Base-by-base conservation (phyloP, 2,329 filamentous ascomycete genomes). In the Metarhizium album region DNA sequence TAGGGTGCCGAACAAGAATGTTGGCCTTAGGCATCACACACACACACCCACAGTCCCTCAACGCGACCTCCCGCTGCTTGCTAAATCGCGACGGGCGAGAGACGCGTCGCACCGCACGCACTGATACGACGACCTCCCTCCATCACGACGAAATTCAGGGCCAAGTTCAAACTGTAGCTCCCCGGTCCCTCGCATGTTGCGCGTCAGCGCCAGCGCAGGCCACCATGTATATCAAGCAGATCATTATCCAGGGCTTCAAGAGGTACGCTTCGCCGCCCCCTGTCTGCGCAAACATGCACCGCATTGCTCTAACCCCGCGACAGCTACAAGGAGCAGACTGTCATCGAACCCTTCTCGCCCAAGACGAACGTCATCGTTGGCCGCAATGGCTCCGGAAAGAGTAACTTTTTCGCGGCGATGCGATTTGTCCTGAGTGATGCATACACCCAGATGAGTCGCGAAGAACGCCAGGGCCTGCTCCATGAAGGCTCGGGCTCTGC, bases 181-280 rank as follows among this genome's bases (percentile, higher is more conserved):
- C 50, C 53, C 55, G 52, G 55, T 52, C 48, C 42, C 50, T 59
- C 61, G 55, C 58, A 68, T 68, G 65, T 63, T 60, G 67, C 67
- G 67, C 66, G 58, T 55, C 55, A 62, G 67, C 66, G 65, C 64
- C 62, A 57, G 63, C 64, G 61, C 60, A 62, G 59, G 59, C 63
- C 68, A 75, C 61, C 65, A 95, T 96, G 90, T 93, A 94, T 75
- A 96, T 98, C 79, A 98, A 98, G 71, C 93, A 98, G 75, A 96
- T 97, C 69, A 97, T 96, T 70, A 97, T 98, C 67, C 93, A 98
- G 70, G 93, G 93, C 82, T 98, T 98, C 74, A 98, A 98, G 74
- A 96, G 90, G 90, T 94, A 70, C 59, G 70, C 64, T 51, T 48
- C 29, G 24, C 9, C 45, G 22, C n/a, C 33, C 16, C 40, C 7